These are phyloP conservation scores for Pythium angustatum DNA, from an alignment of 352 stramenopile species.

Conservation along the genomic window DNA sequence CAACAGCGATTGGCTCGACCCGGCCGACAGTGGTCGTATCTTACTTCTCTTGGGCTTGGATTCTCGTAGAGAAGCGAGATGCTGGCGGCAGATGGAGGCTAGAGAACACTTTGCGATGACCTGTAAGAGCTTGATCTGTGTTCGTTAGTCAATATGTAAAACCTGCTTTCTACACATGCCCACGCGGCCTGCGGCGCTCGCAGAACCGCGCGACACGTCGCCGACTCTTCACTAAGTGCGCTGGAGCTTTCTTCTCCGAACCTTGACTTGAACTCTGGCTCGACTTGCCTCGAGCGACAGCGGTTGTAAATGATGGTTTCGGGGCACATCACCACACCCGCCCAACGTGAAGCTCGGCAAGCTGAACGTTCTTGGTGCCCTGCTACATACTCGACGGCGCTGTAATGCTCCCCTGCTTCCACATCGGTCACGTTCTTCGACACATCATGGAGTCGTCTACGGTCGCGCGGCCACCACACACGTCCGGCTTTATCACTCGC, in stretches of 20 bases:
- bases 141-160: neutral
- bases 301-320: neutral
- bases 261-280: neutral
- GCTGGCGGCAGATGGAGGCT: neutral
- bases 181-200: neutral
- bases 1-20: neutral
- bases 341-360: neutral
- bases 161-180: neutral
- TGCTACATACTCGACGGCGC: neutral
- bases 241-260: neutral
- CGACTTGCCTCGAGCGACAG: neutral
- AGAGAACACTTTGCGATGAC: too few species aligned
- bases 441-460: neutral
- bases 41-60: neutral
- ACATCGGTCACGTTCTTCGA: neutral
- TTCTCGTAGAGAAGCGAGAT: neutral
- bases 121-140: neutral
- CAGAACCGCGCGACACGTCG: neutral
- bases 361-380: neutral
- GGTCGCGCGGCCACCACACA: neutral
- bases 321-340: neutral
- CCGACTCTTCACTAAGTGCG: neutral
- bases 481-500: neutral
- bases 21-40: neutral
- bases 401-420: neutral